Evolutionary conservation across 2,329 filamentous ascomycete genomes (phyloP).

Genomic region (Talaromyces verruculosus): DNA sequence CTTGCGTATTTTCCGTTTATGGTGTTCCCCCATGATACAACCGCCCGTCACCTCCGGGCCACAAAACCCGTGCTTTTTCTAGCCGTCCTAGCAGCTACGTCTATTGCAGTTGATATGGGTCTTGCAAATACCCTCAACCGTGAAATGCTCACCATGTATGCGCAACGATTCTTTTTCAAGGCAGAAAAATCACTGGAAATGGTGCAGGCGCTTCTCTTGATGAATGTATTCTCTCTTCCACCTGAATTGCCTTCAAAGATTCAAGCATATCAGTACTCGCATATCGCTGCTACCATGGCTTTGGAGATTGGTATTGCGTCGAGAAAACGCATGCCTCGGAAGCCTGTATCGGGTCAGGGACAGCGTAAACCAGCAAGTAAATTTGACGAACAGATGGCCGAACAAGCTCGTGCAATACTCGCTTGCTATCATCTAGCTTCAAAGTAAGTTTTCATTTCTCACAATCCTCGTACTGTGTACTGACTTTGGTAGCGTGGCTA

Average conservation of each 20-base stretch:
- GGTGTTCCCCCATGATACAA: conserved; percentile 31
- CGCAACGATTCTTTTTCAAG: conserved; percentile 50
- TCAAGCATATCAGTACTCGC: conserved; percentile 55
- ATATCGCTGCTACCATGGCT: conserved; percentile 54
- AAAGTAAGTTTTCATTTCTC: conserved; percentile 24
- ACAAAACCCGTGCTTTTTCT: conserved; percentile 66
- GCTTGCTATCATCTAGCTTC: conserved; percentile 38
- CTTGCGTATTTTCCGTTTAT: conserved; percentile 34
- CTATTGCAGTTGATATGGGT: conserved; percentile 54
- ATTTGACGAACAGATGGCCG: conserved; percentile 35
- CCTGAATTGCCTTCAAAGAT: conserved; percentile 49
- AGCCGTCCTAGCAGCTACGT: conserved; percentile 66
- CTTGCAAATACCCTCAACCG: conserved; percentile 48
- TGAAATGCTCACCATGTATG: conserved; percentile 51
- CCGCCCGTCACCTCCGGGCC: conserved; percentile 33
- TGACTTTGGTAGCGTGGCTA: conserved; percentile 32
- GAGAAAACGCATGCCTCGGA: conserved; percentile 30
- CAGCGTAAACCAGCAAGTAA: conserved; percentile 9
- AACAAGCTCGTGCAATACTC: conserved; percentile 36
- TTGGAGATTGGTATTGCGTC: conserved; percentile 45
- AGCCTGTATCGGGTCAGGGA: conserved; percentile 22
- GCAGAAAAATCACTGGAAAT: conserved; percentile 55
- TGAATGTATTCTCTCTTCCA: conserved; percentile 53
- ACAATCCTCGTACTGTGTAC: conserved; percentile 15
- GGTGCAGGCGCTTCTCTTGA: conserved; percentile 52